Conservation (phyloP, 2,329 filamentous ascomycete genomes). For the Thermochaetoides dissita region DNA sequence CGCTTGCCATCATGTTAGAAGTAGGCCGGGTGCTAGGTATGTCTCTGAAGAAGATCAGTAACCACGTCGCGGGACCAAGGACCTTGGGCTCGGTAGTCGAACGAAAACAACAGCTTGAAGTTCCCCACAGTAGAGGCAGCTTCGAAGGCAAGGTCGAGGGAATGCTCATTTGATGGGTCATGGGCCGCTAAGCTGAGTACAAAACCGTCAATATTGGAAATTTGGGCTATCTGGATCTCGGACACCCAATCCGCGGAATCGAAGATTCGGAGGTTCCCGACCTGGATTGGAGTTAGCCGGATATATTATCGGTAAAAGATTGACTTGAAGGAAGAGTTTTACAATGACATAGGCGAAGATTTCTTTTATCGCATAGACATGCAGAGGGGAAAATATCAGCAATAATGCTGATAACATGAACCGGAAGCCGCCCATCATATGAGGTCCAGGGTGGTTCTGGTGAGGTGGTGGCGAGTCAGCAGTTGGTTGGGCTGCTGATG, state of each 20-base stretch:
- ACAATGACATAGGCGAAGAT: conserved; percentile 4
- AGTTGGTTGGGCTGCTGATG: too few relatives aligned
- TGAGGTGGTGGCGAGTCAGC: too few relatives aligned
- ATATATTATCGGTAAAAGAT: background rate
- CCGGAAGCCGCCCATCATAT: too few relatives aligned
- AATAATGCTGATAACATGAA: too few relatives aligned
- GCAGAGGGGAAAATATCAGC: background rate
- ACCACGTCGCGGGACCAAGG: conserved; percentile 18
- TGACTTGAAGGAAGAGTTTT: background rate
- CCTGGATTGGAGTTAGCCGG: conserved; percentile 8
- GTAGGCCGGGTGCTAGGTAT: conserved; percentile 16
- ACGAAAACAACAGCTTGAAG: conserved; percentile 24
- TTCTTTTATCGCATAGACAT: background rate
- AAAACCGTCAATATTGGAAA: conserved; percentile 26
- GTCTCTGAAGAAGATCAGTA: conserved; percentile 16
- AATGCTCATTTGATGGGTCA: conserved; percentile 11
- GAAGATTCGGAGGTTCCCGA: conserved; percentile 16
- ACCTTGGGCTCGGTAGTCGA: conserved; percentile 23
- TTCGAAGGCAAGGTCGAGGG: conserved; percentile 18
- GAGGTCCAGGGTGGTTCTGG: too few relatives aligned
- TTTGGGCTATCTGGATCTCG: conserved; percentile 23
- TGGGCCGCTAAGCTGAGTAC: conserved; percentile 21
- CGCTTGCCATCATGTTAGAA: conserved; percentile 18
- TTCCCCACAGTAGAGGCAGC: conserved; percentile 10
- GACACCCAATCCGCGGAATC: conserved; percentile 15